These are phyloP conservation scores for Penicillium lividum DNA, from an alignment of 495 filamentous ascomycete genomes.

Conservation along the genomic window DNA sequence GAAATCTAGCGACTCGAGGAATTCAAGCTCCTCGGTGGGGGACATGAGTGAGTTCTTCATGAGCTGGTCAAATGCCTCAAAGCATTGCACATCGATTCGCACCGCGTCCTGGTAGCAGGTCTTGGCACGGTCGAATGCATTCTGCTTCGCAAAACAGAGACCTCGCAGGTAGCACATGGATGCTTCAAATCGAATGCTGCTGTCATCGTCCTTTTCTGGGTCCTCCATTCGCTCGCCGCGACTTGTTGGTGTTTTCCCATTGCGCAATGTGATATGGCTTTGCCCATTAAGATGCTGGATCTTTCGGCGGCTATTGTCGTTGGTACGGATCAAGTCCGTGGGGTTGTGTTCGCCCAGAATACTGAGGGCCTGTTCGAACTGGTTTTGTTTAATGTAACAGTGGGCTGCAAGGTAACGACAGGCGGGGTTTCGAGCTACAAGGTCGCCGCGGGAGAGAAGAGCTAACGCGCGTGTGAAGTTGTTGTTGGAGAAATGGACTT, in stretches of 20 bases:
- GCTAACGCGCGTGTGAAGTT: constrained; percentile 89
- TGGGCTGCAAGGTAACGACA: constrained; percentile 91
- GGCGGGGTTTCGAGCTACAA: constrained; percentile 75
- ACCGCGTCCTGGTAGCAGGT: constrained; percentile 98
- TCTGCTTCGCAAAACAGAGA: constrained; percentile 94
- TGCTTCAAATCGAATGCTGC: constrained; percentile 84
- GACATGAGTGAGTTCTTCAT: constrained; percentile 98
- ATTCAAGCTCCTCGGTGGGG: constrained; percentile 93
- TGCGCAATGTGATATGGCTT: constrained; percentile 49
- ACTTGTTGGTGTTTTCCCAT: constrained; percentile 42
- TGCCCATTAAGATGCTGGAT: constrained; percentile 54
- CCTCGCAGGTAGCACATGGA: constrained; percentile 96
- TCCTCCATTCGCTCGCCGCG: constrained; percentile 54
- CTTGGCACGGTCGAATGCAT: constrained; percentile 94
- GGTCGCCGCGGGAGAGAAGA: constrained; percentile 80
- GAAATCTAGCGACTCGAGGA: constrained; percentile 90
- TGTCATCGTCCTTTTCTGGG: constrained; percentile 65
- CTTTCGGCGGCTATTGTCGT: constrained; percentile 64
- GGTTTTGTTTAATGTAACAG: constrained; percentile 87
- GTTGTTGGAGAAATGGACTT: constrained; percentile 89
- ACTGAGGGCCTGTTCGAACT: constrained; percentile 82
- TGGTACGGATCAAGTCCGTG: constrained; percentile 74
- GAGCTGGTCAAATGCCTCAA: constrained; percentile 95
- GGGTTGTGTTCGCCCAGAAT: constrained; percentile 94
- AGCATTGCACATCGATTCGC: constrained; percentile 95